phyloP scores from a whole-genome alignment of 1,139 yeast species.

The Starmera stellimalicola region DNA sequence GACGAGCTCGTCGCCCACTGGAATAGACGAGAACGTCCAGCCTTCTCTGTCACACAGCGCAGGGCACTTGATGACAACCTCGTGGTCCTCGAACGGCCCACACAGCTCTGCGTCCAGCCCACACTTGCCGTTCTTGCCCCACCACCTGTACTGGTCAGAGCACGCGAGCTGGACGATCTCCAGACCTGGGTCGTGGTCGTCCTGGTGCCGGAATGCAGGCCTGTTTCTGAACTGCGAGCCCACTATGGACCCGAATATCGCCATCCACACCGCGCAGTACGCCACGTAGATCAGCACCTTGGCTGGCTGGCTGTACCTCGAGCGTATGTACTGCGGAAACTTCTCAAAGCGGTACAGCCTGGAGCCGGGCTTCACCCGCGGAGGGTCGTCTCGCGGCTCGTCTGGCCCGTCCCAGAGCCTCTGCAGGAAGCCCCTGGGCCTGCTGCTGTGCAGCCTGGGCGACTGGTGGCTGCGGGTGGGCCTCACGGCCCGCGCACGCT shows the following conservation, averaged over 20 bases:
- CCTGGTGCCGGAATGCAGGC: too few relatives aligned
- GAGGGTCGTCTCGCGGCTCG: conserved; percentile 38
- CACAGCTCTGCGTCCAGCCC: conserved; percentile 64
- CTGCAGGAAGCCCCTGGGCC: conserved; percentile 3
- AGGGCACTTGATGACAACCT: conserved; percentile 68
- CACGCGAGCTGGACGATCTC: conserved; percentile 34
- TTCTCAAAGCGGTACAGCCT: conserved; percentile 28
- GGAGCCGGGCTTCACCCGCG: conserved; percentile 20
- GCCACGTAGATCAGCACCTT: conserved; percentile 25
- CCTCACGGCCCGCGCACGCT: too few relatives aligned
- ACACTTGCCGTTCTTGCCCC: conserved; percentile 66
- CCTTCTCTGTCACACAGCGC: conserved; percentile 78
- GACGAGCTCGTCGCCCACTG: conserved; percentile 60
- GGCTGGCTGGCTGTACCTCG: conserved; percentile 21
- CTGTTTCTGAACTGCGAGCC: conserved; percentile 20
- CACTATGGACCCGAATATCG: conserved; percentile 13
- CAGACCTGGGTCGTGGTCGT: conserved; percentile 13
- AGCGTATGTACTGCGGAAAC: conserved; percentile 33
- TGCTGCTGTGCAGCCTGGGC: not conserved
- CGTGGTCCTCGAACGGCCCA: conserved; percentile 32
- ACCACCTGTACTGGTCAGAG: conserved; percentile 43
- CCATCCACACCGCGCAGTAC: conserved; percentile 28
- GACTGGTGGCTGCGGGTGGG: too few relatives aligned
- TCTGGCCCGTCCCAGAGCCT: conserved; percentile 46
- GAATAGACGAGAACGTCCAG: conserved; percentile 67